Base-by-base conservation (phyloP, 2,329 filamentous ascomycete species). In the Microdochium bolleyi region DNA sequence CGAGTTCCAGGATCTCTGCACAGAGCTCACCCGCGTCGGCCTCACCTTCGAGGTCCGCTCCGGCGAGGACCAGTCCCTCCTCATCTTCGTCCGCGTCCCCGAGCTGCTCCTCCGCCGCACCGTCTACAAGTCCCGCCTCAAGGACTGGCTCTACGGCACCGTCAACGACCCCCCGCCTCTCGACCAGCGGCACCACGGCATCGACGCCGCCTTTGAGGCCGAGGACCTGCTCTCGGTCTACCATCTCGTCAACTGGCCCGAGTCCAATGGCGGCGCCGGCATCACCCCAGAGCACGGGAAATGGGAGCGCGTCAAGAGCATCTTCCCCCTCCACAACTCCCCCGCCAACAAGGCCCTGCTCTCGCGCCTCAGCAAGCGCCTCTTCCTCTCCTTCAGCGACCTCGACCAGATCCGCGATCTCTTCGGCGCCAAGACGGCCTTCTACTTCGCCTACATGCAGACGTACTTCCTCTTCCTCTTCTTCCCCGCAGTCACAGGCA, bases 401-500 rank as follows among this genome's bases (percentile, higher is more conserved):
- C 68, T 86, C 3, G 83, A 87, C 60, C 67, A 72, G 10, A 83
- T 87, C 49, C 75, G 83, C 10, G 72, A 85, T 55, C 66, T 84
- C 3, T 81, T 84, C 60, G 85, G 84, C 9, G 73, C 84, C 55
- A 84, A 85, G 68, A 81, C 89, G 51, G 88, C 85, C 2, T 91
- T 88, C 62, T 92, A 92, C 68, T 92, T 89, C 64, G 87, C 87
- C n/a, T 92, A 91, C 60, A 85, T 88, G 24, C 87, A 91, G 61
- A 82, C 80, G 14, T 92, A 92, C 64, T 85, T 88, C 54, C 71
- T 79, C 34, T 89, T 90, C 61, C 73, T 92, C 19, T 69, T 82
- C 3, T 85, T 89, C 51, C 87, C 87, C 0, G 85, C 88, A 8
- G 73, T 74, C 2, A 83, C 87, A 25, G 88, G 88, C 1, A 67